Conservation (phyloP, 768 basidiomycete species). For the Lactifluus pinguis region DNA sequence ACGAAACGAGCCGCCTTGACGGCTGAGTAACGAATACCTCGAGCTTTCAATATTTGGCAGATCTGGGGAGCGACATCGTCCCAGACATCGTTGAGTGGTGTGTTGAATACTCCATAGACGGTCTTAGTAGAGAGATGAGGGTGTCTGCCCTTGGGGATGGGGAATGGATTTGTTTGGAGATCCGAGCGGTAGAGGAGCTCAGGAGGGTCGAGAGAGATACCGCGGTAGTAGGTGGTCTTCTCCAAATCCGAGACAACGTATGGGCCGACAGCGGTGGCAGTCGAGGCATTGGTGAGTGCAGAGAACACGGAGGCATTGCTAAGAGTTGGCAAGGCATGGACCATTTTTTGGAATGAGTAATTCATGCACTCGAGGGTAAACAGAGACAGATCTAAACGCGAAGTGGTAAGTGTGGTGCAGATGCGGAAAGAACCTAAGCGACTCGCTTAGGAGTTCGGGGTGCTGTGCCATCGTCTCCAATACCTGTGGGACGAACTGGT, state of each 20-base stretch:
- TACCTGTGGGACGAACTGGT: too few relatives aligned
- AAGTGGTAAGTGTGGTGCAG: not conserved
- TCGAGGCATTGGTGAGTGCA: too few relatives aligned
- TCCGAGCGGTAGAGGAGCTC: conserved; percentile 8
- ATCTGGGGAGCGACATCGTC: conserved; percentile 11
- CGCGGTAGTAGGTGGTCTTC: not conserved
- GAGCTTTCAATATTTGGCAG: not conserved
- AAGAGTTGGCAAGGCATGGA: too few relatives aligned
- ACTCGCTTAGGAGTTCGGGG: not conserved
- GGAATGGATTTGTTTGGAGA: not conserved
- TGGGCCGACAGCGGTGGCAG: not conserved
- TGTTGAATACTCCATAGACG: conserved; percentile 10
- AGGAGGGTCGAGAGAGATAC: not conserved
- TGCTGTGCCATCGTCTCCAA: too few relatives aligned
- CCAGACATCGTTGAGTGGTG: conserved; percentile 10
- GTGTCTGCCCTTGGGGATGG: not conserved
- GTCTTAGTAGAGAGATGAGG: conserved; percentile 8
- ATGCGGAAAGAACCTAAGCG: not conserved
- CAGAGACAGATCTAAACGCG: not conserved
- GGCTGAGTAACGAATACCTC: not conserved
- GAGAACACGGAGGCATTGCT: too few relatives aligned
- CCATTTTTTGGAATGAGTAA: too few relatives aligned
- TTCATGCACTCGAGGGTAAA: not conserved
- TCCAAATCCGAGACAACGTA: not conserved
- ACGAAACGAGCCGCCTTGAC: not conserved